These are phyloP conservation scores for Stephania yunnanensis DNA, from an alignment of 164 flowering plant species.

Conservation along the genomic window DNA sequence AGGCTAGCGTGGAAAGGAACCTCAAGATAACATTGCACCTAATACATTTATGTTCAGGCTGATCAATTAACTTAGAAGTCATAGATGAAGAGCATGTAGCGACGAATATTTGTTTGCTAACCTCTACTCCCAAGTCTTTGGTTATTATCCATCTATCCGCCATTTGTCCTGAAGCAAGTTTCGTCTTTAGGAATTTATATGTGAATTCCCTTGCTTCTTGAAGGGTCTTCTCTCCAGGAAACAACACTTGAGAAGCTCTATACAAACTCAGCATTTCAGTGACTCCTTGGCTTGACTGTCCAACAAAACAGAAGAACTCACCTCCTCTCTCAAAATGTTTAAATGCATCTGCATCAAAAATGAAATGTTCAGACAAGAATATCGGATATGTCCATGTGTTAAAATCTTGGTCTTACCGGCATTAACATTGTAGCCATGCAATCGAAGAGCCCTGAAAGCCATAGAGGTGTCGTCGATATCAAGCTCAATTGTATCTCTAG, in stretches of 20 bases:
- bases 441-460: constrained; percentile 74
- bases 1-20: constrained; percentile 78
- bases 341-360: constrained; percentile 50
- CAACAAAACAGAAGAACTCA: constrained; percentile 70
- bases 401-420: constrained; percentile 38
- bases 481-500: constrained; percentile 52
- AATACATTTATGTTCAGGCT: neutral
- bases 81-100: no score
- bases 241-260: constrained; percentile 65
- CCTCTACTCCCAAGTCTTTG: constrained; percentile 90
- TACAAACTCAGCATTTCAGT: constrained; percentile 76
- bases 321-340: constrained; percentile 55
- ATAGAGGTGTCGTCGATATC: constrained; percentile 93
- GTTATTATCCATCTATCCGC: constrained; percentile 87
- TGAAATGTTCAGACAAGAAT: neutral
- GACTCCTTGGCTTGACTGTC: constrained; percentile 74
- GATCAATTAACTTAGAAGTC: neutral
- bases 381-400: neutral
- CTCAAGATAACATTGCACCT: constrained; percentile 80
- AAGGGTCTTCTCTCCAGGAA: constrained; percentile 65
- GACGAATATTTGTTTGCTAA: constrained; percentile 14
- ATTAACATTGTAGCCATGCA: constrained; percentile 71
- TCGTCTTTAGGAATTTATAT: constrained; percentile 43
- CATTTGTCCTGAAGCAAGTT: constrained; percentile 48
- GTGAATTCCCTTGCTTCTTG: constrained; percentile 60